Percentiles rank a stretch among this genome's conserved stretches.
Evolutionary conservation across 768 basidiomycete genomes (phyloP).

Genomic region (Jaapia argillacea): DNA sequence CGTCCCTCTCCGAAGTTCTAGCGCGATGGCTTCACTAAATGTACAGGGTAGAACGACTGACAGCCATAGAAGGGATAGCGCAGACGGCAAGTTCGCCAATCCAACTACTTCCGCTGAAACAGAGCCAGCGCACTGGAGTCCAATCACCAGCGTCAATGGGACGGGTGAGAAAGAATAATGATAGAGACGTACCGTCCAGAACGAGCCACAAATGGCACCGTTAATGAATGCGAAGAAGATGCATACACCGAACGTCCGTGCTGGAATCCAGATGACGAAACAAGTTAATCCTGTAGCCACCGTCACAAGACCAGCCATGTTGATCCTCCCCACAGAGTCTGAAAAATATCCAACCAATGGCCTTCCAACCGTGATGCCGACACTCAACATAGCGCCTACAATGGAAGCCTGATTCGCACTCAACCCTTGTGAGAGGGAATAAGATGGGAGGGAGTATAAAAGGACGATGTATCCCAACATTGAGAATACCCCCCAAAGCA

Average conservation of each 20-base stretch:
- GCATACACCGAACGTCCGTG: neutral
- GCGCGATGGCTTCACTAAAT: neutral
- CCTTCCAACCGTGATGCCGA: neutral
- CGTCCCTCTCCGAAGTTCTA: neutral
- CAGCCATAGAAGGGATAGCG: neutral
- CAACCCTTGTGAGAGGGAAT: neutral
- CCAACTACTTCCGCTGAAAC: neutral
- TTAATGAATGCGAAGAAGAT: neutral
- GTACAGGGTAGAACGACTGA: neutral
- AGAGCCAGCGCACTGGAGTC: neutral
- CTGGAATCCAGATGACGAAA: neutral
- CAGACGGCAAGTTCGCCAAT: neutral
- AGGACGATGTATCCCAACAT: constrained; percentile 1
- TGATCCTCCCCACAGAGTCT: neutral
- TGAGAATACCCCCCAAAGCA: neutral
- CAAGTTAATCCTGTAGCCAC: neutral
- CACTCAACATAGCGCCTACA: neutral
- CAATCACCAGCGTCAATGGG: neutral
- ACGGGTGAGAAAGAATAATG: neutral
- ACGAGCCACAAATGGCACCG: neutral
- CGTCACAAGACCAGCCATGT: neutral
- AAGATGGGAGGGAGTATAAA: neutral
- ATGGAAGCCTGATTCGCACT: neutral
- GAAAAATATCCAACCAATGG: neutral
- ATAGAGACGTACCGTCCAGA: neutral